Conservation (phyloP, 169 alveolate genomes). For the Plasmodium yoelii region DNA sequence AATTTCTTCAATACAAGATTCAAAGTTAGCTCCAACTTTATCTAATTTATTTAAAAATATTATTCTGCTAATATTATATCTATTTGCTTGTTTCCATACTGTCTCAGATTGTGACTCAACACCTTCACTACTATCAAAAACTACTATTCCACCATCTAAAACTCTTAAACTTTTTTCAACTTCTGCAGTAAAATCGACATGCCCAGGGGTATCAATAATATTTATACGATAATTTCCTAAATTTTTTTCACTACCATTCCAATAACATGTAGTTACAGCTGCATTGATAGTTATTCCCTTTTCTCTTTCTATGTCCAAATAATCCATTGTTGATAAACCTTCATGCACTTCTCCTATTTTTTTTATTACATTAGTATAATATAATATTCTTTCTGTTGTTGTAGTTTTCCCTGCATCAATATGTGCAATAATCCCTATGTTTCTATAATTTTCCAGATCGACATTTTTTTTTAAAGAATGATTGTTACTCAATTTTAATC, state of each 20-base stretch:
- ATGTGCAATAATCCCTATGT: slow-evolving; percentile 97
- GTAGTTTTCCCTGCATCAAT: slow-evolving; percentile 99
- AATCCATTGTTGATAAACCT: slow-evolving; percentile 97
- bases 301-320: slow-evolving; percentile 95
- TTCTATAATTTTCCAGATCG: slow-evolving; percentile 83
- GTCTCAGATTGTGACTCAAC: slow-evolving; percentile 96
- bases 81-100: slow-evolving; percentile 95
- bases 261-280: slow-evolving; percentile 96
- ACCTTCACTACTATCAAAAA: slow-evolving; percentile 97
- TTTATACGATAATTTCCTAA: slow-evolving; percentile 90
- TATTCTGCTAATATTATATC: slow-evolving; percentile 91
- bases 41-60: slow-evolving; percentile 96
- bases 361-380: slow-evolving; percentile 93
- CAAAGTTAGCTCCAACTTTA: slow-evolving; percentile 93
- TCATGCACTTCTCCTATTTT: slow-evolving; percentile 90
- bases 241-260: slow-evolving; percentile 90
- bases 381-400: slow-evolving; percentile 95
- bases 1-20: slow-evolving; percentile 89
- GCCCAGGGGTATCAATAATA: slow-evolving; percentile 98
- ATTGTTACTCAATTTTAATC: slow-evolving; percentile 24
- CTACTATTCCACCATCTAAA: slow-evolving; percentile 97
- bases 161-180: slow-evolving; percentile 95
- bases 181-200: slow-evolving; percentile 96
- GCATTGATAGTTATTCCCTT: slow-evolving; percentile 98
- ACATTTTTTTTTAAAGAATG: slow-evolving; percentile 44